Conservation (phyloP, 2,329 filamentous ascomycete species). For the Claviceps capensis region DNA sequence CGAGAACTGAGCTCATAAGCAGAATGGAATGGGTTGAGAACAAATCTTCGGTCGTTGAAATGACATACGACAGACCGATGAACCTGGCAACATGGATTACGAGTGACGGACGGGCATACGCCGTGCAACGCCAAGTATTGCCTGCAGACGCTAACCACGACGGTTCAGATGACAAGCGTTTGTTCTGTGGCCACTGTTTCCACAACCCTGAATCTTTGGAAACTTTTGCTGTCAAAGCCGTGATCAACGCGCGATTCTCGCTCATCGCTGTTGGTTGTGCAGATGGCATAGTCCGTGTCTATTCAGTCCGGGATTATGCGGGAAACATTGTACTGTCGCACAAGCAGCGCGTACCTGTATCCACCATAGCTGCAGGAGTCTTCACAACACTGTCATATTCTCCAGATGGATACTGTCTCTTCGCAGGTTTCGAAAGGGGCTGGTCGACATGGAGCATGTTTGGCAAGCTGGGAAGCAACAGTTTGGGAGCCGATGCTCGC, state of each 20-base stretch:
- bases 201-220: conserved; percentile 52
- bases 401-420: conserved; percentile 90
- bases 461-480: conserved; percentile 75
- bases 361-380: conserved; percentile 50
- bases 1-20: conserved; percentile 77
- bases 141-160: conserved; percentile 24
- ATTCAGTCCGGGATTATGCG: conserved; percentile 81
- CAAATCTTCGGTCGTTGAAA: conserved; percentile 62
- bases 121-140: conserved; percentile 58
- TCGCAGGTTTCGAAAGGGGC: conserved; percentile 81
- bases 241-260: conserved; percentile 91
- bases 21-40: conserved; percentile 78
- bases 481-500: conserved; percentile 57
- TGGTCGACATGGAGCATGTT: conserved; percentile 98
- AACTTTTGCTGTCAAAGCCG: conserved; percentile 55
- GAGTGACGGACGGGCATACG: conserved; percentile 74
- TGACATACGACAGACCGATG: conserved; percentile 94
- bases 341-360: conserved; percentile 55
- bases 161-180: conserved; percentile 41
- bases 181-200: conserved; percentile 88
- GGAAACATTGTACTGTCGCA: conserved; percentile 88
- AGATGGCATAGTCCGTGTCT: conserved; percentile 73
- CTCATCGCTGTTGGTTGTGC: conserved; percentile 75
- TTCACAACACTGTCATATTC: conserved; percentile 74
- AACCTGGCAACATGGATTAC: conserved; percentile 90